Conservation (phyloP, 805 yeast species). For the Pichia kluyveri region DNA sequence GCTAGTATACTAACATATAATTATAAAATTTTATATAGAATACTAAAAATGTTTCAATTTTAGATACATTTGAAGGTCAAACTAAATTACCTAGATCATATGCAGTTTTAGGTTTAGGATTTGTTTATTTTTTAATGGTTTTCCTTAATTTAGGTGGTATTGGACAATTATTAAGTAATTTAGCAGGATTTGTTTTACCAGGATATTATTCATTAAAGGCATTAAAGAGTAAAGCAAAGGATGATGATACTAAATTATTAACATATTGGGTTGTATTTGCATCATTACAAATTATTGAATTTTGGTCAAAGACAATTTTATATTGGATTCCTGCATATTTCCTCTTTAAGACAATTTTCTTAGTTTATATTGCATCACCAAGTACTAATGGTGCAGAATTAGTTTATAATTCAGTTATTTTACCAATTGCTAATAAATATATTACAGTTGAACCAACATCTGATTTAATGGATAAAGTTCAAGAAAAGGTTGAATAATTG, state of each 20-base stretch:
- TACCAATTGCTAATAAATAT: conserved; percentile 51
- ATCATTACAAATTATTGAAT: conserved; percentile 81
- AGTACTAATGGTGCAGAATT: conserved; percentile 76
- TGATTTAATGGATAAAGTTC: conserved; percentile 34
- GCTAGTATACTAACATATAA: not conserved
- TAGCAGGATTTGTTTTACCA: conserved; percentile 86
- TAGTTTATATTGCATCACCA: conserved; percentile 84
- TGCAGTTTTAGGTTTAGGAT: conserved; percentile 58
- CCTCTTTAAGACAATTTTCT: conserved; percentile 81
- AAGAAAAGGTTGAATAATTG: conserved; percentile 34
- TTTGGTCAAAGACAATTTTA: conserved; percentile 88
- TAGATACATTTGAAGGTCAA: conserved; percentile 33
- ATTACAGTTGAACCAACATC: conserved; percentile 26
- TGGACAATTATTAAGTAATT: conserved; percentile 87
- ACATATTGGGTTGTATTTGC: conserved; percentile 99
- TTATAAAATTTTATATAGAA: too few relatives aligned
- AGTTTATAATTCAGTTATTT: conserved; percentile 55
- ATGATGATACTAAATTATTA: conserved; percentile 80
- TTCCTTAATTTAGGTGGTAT: conserved; percentile 90
- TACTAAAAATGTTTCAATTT: conserved; percentile 18
- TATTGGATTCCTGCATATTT: conserved; percentile 97
- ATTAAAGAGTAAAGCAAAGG: conserved; percentile 54
- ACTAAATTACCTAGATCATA: conserved; percentile 75
- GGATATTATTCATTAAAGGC: conserved; percentile 85
- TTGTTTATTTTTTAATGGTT: conserved; percentile 62